Evolutionary conservation across 2,329 filamentous ascomycete species (phyloP).

Genomic region (Xylaria sp.): DNA sequence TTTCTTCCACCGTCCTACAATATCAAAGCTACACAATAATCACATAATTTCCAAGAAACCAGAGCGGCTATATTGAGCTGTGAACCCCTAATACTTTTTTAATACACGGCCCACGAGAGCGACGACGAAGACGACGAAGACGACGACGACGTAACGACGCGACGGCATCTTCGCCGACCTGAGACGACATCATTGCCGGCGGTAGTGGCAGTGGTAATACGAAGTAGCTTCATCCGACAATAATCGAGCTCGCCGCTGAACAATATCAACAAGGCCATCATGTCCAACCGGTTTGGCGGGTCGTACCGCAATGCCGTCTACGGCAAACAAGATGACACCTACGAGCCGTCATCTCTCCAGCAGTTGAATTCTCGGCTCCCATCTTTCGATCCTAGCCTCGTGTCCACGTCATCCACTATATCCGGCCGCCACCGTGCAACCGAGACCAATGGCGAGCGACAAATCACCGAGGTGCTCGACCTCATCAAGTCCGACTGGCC

Average conservation of each 20-base stretch:
- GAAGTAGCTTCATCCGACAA: background rate
- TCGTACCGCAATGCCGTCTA: conserved; percentile 44
- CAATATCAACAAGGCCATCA: conserved; percentile 33
- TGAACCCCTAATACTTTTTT: background rate
- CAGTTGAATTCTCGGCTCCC: conserved; percentile 30
- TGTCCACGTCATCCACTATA: conserved; percentile 17
- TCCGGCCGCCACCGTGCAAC: conserved; percentile 25
- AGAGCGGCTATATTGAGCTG: background rate
- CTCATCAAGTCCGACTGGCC: conserved; percentile 87
- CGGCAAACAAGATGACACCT: conserved; percentile 41
- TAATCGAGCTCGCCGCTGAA: conserved; percentile 15
- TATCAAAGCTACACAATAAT: no score
- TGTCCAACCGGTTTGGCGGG: conserved; percentile 49
- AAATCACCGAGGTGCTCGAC: conserved; percentile 63
- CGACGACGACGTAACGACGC: background rate
- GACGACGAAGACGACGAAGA: background rate
- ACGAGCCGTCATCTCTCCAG: conserved; percentile 39
- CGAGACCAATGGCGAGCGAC: conserved; percentile 47
- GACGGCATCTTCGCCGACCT: background rate
- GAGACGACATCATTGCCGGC: background rate
- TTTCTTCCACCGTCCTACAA: no score
- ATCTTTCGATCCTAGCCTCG: conserved; percentile 28
- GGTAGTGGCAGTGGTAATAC: background rate
- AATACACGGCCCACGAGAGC: background rate
- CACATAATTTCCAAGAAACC: no score